phyloP scores from a whole-genome alignment of 495 filamentous ascomycete species.

The Lasiosphaeria ovina region DNA sequence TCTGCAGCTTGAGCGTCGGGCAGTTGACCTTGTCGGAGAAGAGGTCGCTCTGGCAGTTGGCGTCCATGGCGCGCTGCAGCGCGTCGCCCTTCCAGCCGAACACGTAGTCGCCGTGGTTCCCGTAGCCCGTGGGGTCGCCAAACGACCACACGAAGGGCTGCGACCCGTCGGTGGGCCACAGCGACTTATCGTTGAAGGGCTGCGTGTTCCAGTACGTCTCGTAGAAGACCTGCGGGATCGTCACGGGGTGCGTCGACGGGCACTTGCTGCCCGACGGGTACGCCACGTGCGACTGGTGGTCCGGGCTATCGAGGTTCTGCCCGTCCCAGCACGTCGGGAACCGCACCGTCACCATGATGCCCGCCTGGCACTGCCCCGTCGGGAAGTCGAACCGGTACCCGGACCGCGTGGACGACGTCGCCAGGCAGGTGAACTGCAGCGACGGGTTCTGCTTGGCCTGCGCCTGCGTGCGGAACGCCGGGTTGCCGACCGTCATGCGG shows the following conservation, averaged over 20 bases:
- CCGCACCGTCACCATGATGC: slow-evolving; percentile 40
- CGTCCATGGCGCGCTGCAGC: slow-evolving; percentile 38
- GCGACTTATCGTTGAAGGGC: slow-evolving; percentile 35
- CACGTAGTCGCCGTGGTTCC: slow-evolving; percentile 41
- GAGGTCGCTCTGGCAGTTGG: slow-evolving; percentile 35
- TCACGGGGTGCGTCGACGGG: slow-evolving; percentile 32
- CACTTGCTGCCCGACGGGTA: slow-evolving; percentile 35
- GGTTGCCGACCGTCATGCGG: slow-evolving; percentile 70
- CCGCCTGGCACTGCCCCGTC: slow-evolving; percentile 31
- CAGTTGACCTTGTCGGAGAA: slow-evolving; percentile 29
- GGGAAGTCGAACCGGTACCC: slow-evolving; percentile 31
- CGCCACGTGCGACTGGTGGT: slow-evolving; percentile 40
- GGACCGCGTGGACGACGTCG: slow-evolving; percentile 22
- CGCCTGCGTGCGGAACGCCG: slow-evolving; percentile 31
- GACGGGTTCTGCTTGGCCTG: slow-evolving; percentile 34
- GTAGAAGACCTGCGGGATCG: slow-evolving; percentile 38
- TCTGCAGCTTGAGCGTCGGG: slow-evolving; percentile 31
- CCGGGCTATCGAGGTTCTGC: slow-evolving; percentile 30
- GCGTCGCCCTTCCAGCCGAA: slow-evolving; percentile 42
- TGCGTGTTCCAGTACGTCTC: slow-evolving; percentile 44
- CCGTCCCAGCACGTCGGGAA: slow-evolving; percentile 30
- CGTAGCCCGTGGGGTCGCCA: slow-evolving; percentile 38
- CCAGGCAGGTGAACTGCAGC: slow-evolving; percentile 37
- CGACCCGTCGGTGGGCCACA: slow-evolving; percentile 42
- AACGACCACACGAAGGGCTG: slow-evolving; percentile 50